Conservation (phyloP, 805 yeast genomes). For the Yamadazyma sp. region DNA sequence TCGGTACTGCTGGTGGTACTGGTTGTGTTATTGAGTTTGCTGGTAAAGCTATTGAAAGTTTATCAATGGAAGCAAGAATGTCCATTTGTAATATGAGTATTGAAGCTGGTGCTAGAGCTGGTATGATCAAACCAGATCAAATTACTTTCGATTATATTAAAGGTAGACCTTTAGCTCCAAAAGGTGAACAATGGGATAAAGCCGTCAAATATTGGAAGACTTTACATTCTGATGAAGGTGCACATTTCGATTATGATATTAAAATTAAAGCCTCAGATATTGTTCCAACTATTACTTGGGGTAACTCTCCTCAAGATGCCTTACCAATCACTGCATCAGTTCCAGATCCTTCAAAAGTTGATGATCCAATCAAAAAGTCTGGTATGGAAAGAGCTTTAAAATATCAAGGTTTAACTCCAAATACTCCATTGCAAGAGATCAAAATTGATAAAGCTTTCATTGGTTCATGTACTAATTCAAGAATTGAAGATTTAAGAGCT, state of each 20-base stretch:
- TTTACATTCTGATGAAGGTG: conserved; percentile 83
- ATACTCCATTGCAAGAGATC: conserved; percentile 73
- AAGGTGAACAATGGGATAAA: conserved; percentile 92
- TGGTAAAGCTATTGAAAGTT: conserved; percentile 86
- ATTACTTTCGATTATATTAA: conserved; percentile 83
- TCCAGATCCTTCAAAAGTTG: conserved; percentile 79
- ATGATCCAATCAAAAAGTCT: conserved; percentile 70
- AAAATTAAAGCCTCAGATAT: conserved; percentile 78
- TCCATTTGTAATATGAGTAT: conserved; percentile 99
- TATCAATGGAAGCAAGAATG: conserved; percentile 98
- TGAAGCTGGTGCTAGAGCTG: conserved; percentile 99
- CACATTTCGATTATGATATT: conserved; percentile 82
- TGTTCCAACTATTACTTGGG: conserved; percentile 98
- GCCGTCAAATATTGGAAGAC: conserved; percentile 91
- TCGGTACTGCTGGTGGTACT: conserved; percentile 99
- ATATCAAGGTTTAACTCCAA: conserved; percentile 89
- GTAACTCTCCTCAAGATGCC: conserved; percentile 99
- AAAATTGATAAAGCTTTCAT: conserved; percentile 90
- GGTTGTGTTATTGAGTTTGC: conserved; percentile 96
- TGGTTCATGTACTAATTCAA: conserved; percentile 97
- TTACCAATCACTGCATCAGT: conserved; percentile 86
- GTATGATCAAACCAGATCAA: conserved; percentile 97
- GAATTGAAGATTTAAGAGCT: conserved; percentile 94
- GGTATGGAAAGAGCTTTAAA: conserved; percentile 90
- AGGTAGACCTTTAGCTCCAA: conserved; percentile 93